Evolutionary conservation across 164 flowering plant species (phyloP).

Genomic region (Piper longum): DNA sequence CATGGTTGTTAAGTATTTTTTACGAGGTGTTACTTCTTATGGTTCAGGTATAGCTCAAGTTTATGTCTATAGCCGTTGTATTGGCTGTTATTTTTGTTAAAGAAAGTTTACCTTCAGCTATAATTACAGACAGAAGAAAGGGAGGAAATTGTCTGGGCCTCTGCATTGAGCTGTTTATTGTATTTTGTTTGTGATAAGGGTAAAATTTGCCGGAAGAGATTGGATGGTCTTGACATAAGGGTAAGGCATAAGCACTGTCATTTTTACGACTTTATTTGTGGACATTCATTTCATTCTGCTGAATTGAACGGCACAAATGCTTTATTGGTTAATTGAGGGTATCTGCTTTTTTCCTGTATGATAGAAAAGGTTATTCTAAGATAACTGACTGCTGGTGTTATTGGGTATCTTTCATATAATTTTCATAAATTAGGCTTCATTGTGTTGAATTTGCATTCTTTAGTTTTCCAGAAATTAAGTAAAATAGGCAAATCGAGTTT

Average conservation of each 20-base stretch:
- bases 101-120: background rate
- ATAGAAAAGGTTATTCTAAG: too few species aligned
- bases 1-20: slow-evolving; percentile 82
- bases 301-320: too few species aligned
- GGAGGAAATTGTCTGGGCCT: slow-evolving; percentile 93
- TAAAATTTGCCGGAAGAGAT: slow-evolving; percentile 54
- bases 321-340: too few species aligned
- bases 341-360: too few species aligned
- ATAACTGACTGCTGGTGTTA: too few species aligned
- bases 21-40: slow-evolving; percentile 81
- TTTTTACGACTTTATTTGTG: too few species aligned
- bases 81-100: background rate
- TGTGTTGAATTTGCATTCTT: too few species aligned
- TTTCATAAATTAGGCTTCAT: too few species aligned
- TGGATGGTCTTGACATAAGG: slow-evolving; percentile 93
- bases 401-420: too few species aligned
- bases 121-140: slow-evolving; percentile 64
- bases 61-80: background rate
- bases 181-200: slow-evolving; percentile 85
- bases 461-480: too few species aligned
- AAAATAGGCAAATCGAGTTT: too few species aligned
- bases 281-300: background rate
- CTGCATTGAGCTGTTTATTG: slow-evolving; percentile 87
- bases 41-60: slow-evolving; percentile 57
- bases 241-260: slow-evolving; percentile 24